Conservation (phyloP, 1,139 yeast species). For the Hemisphaericaspora lyxosophila region DNA sequence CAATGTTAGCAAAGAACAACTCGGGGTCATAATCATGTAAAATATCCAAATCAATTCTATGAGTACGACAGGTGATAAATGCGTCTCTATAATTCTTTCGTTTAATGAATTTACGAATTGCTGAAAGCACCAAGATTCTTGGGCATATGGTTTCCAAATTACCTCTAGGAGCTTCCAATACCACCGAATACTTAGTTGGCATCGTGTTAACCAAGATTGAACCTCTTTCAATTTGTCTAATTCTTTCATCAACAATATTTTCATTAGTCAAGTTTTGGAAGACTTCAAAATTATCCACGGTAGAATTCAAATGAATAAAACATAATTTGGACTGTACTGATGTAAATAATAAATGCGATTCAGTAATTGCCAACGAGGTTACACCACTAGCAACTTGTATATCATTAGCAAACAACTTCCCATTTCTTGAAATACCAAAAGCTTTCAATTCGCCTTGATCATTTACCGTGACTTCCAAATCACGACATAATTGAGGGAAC, state of each 20-base stretch:
- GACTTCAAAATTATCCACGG: conserved; percentile 28
- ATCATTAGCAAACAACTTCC: conserved; percentile 69
- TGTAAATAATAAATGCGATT: conserved; percentile 73
- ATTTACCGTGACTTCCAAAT: conserved; percentile 50
- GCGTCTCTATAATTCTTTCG: conserved; percentile 64
- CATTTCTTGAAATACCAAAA: conserved; percentile 72
- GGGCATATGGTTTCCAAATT: conserved; percentile 93
- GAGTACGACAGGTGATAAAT: conserved; percentile 80
- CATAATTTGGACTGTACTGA: conserved; percentile 85
- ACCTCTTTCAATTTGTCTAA: conserved; percentile 88
- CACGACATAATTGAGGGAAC: conserved; percentile 72
- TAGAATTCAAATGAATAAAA: conserved; percentile 67
- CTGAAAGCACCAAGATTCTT: conserved; percentile 84
- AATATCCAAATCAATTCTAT: conserved; percentile 87
- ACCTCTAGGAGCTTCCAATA: conserved; percentile 94
- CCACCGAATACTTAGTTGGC: conserved; percentile 81
- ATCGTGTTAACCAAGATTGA: conserved; percentile 75
- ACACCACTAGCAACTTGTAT: conserved; percentile 70
- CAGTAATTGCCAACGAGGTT: conserved; percentile 77
- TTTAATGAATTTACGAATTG: conserved; percentile 70
- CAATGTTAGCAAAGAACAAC: conserved; percentile 62
- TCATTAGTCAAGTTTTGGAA: conserved; percentile 21
- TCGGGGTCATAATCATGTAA: conserved; percentile 84
- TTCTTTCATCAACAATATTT: conserved; percentile 66
- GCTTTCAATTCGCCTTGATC: conserved; percentile 36